Base-by-base conservation (phyloP, 2,329 filamentous ascomycete genomes). In the Xylariales sp. region DNA sequence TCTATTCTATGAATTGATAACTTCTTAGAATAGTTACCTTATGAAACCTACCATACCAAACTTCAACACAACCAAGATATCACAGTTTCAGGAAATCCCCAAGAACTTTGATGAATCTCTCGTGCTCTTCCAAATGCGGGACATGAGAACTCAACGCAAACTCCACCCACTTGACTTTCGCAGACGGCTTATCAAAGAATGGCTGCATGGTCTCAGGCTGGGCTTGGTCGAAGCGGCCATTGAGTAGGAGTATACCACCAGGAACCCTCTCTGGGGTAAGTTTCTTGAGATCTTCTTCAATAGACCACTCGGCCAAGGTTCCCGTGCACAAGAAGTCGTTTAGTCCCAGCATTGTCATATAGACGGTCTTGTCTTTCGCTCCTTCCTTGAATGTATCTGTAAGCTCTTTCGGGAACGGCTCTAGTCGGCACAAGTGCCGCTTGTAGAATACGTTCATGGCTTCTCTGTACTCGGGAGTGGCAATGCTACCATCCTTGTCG, bases 101-200 rank as follows among this genome's bases (percentile, higher is more conserved):
- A n/a, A n/a, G n/a, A n/a, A n/a, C n/a, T n/a, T n/a, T n/a, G n/a
- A n/a, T n/a, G n/a, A n/a, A n/a, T n/a, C n/a, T n/a, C n/a, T n/a
- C n/a, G n/a, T n/a, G n/a, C n/a, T n/a, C n/a, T n/a, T n/a, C n/a
- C n/a, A n/a, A n/a, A n/a, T n/a, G n/a, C n/a, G n/a, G n/a, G n/a
- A n/a, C n/a, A n/a, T n/a, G n/a, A n/a, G n/a, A n/a, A n/a, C n/a
- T n/a, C n/a, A n/a, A n/a, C n/a, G n/a, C n/a, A n/a, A n/a, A n/a
- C n/a, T n/a, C n/a, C n/a, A 64, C 40, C 62, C 57, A 64, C 40
- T 61, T 59, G 3, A 52, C 57, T 21, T 59, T 59, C n/a, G 40
- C 20, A n/a, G n/a, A n/a, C 18, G 65, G 62, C 14, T 51, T 33
- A 4, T 60, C 48, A 31, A 62, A 61, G 32, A 60, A 65, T 4